phyloP scores from a whole-genome alignment of 441 rosid genomes.

The Viola pubescens region DNA sequence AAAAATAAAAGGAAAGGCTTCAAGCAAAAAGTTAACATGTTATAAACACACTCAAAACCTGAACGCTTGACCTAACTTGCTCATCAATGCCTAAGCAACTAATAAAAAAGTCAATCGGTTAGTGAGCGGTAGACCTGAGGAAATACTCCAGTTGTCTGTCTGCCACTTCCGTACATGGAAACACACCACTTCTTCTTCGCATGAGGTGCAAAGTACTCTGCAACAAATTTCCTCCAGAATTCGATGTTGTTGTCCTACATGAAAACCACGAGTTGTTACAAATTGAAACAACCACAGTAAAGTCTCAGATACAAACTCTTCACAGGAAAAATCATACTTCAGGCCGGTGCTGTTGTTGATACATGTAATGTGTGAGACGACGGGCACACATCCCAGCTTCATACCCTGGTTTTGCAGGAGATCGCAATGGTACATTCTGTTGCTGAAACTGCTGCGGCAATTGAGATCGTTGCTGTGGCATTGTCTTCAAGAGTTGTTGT shows the following conservation, averaged over 20 bases:
- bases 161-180: constrained; percentile 75
- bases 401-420: constrained; percentile 61
- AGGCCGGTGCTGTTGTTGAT: constrained; percentile 93
- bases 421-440: constrained; percentile 64
- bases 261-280: constrained; percentile 10
- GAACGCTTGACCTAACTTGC: constrained; percentile 12
- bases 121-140: constrained; percentile 54
- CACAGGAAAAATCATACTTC: constrained; percentile 45
- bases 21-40: not conserved
- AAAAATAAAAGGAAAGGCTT: not conserved
- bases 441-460: constrained; percentile 76
- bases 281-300: not conserved
- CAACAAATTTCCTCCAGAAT: constrained; percentile 78
- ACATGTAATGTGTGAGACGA: constrained; percentile 82
- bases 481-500: constrained; percentile 71
- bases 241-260: constrained; percentile 76
- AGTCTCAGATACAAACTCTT: not conserved
- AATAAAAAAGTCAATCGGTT: constrained; percentile 1
- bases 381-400: constrained; percentile 97
- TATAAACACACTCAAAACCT: constrained; percentile 4
- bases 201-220: constrained; percentile 61
- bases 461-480: constrained; percentile 79
- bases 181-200: constrained; percentile 88
- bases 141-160: constrained; percentile 68
- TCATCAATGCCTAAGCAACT: constrained; percentile 4